These are phyloP conservation scores for Mortierella sp. DNA, from an alignment of 371 early-diverging fungal genomes.

Conservation along the genomic window DNA sequence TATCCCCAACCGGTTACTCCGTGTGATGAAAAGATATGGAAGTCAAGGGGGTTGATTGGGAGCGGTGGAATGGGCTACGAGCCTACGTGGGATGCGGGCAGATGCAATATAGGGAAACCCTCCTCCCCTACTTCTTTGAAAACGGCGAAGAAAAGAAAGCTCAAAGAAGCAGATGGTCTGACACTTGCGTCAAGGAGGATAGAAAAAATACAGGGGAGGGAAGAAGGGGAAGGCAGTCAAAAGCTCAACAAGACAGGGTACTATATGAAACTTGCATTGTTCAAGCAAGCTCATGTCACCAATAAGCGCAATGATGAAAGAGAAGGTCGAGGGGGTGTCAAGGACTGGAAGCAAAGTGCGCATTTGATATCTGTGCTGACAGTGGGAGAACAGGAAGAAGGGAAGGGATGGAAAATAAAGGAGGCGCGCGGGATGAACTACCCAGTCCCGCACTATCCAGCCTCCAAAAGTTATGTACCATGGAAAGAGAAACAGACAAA, in stretches of 20 bases:
- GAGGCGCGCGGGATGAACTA: neutral
- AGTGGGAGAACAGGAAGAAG: neutral
- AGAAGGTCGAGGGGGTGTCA: neutral
- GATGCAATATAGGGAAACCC: too few species aligned
- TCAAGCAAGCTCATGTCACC: neutral
- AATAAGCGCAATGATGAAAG: neutral
- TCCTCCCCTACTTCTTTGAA: too few species aligned
- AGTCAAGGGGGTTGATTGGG: neutral
- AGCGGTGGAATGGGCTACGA: neutral
- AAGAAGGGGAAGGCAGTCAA: neutral
- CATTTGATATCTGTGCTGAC: neutral
- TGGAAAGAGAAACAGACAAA: neutral
- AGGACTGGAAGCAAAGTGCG: neutral
- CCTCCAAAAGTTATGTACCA: too few species aligned
- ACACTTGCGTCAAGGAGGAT: neutral
- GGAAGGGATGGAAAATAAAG: neutral
- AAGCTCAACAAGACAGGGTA: conserved; percentile 1
- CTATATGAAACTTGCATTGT: neutral
- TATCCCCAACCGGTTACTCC: neutral
- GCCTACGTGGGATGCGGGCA: neutral
- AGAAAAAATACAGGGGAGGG: neutral
- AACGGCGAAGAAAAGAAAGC: too few species aligned
- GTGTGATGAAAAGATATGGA: neutral
- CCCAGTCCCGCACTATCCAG: neutral
- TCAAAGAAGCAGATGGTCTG: neutral